A percentile compares a stretch with the other conserved stretches of the same genome.
Evolutionary conservation across 163 green algal species (phyloP).

Genomic region (Trebouxia gelatinosa): DNA sequence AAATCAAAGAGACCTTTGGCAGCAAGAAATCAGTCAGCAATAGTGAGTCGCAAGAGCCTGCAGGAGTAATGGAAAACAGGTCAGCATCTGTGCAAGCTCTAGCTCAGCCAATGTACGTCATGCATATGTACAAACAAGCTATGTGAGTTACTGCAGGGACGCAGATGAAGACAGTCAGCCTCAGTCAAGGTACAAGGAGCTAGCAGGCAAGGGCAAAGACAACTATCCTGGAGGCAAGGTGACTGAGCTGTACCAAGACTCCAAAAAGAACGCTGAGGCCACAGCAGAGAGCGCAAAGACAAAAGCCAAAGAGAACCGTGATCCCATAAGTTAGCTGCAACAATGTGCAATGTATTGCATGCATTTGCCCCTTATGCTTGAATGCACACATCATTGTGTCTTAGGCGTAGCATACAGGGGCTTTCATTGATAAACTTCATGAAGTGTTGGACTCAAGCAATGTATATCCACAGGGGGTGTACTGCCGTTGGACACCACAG

Average conservation of each 20-base stretch:
- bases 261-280: slow-evolving; percentile 11
- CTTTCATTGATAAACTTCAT: no score
- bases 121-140: neutral
- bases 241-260: slow-evolving; percentile 4
- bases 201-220: slow-evolving; percentile 17
- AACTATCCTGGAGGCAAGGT: neutral
- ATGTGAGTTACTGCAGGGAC: neutral
- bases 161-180: slow-evolving; percentile 15
- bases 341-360: no score
- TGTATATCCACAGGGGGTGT: no score
- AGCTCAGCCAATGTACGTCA: neutral
- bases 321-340: no score
- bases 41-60: slow-evolving; percentile 15
- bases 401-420: no score
- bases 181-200: neutral
- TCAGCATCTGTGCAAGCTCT: neutral
- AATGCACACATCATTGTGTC: no score
- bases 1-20: slow-evolving; percentile 11
- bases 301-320: slow-evolving; percentile 11
- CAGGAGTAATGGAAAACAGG: slow-evolving; percentile 27
- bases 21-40: neutral
- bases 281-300: slow-evolving; percentile 7
- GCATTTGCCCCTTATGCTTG: no score
- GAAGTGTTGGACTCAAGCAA: no score
- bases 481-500: no score